A percentile compares a stretch with the other conserved stretches of the same genome.
Evolutionary conservation across 306 rosid genomes (phyloP).

Genomic region (Ammopiptanthus mongolicus): DNA sequence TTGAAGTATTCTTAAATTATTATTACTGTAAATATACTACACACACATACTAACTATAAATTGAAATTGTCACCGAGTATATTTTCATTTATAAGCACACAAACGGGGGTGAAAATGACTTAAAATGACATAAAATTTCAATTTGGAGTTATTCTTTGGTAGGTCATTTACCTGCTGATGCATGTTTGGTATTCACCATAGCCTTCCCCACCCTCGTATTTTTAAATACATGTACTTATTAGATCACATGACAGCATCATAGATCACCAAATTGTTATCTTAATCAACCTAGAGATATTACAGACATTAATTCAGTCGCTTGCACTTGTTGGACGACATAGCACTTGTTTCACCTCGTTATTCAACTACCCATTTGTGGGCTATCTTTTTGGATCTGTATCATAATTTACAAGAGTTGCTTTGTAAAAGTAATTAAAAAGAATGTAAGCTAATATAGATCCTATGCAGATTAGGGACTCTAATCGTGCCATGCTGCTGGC

Average conservation of each 20-base stretch:
- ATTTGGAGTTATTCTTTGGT: conserved; percentile 1
- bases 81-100: conserved; percentile 4
- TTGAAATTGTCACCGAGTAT: neutral
- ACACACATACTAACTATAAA: neutral
- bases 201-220: neutral
- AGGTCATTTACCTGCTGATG: neutral
- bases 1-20: neutral
- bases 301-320: no score
- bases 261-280: neutral
- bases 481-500: conserved; percentile 92
- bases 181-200: neutral
- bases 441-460: conserved; percentile 18
- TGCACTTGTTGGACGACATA: neutral
- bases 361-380: neutral
- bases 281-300: neutral
- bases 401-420: neutral
- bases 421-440: conserved; percentile 4
- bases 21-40: neutral
- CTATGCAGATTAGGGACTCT: conserved; percentile 89
- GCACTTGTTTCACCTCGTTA: neutral
- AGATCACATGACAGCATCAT: neutral
- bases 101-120: neutral
- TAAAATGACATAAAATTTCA: neutral
- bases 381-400: conserved; percentile 8
- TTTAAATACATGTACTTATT: neutral